Evolutionary conservation across 495 filamentous ascomycete species (phyloP), one percentile per base, ranked within the genome.

Genomic region (Xylaria venustula): DNA sequence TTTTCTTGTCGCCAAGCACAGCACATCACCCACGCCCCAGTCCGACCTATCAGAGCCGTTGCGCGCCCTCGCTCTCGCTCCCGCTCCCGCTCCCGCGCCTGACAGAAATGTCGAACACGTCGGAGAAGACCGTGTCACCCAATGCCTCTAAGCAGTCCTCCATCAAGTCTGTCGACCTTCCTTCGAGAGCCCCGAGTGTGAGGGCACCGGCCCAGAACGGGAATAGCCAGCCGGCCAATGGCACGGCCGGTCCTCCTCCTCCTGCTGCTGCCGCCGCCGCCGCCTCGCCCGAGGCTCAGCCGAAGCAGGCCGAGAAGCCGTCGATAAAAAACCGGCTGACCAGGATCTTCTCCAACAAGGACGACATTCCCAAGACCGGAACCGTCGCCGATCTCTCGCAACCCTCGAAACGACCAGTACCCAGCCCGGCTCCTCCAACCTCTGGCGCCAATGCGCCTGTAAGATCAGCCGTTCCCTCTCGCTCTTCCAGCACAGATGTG

Each of bases 301-400:
- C 71, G 60, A 80, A 72, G 59, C 69, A 71, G 46, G 69, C 69
- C 65, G 78, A 80, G 54, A 80, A 78, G 67, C 62, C 67, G 7
- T 78, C 78, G 17, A 74, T 82, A 62, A 82, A 81, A 65, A 75
- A 79, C 61, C 73, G 77, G 46, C 60, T 81, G 54, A 77, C 77
- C 28, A 75, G 79, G 68, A 82, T 81, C 73, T 80, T 82, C 65
- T 81, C 77, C 50, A 77, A 73, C 64, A 81, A 77, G 54, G 75
- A 80, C 44, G 67, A 72, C 36, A 34, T 59, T 22, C 66, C 65
- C 1, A 63, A 50, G 45, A 34, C 63, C 54, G 64, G 60, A 37
- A 7, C 40, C 15, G 45, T 65, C 34, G 49, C 67, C 58, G 68
- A 71, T 42, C 14, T 26, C 3, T 63, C 61, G 1, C 68, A 71